A percentile compares a stretch with the other conserved stretches of the same genome.
phyloP scores from a whole-genome alignment of 345 rosid genomes.

The Atalantia buxifolia region DNA sequence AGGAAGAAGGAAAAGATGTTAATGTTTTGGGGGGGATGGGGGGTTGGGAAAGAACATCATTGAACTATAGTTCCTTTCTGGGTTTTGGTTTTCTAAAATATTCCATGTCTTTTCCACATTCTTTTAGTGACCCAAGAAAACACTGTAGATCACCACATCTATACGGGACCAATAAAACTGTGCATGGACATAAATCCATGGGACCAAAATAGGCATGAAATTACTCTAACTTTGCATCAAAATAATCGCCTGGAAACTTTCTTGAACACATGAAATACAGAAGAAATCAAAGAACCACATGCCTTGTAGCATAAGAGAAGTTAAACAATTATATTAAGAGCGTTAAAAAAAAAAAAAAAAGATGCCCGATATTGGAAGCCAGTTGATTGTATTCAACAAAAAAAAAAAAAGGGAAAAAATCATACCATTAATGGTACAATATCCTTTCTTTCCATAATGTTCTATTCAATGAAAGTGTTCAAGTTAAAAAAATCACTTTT shows the following conservation, averaged over 20 bases:
- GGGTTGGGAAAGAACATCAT: not conserved
- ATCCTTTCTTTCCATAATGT: not conserved
- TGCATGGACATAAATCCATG: not conserved
- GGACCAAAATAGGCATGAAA: constrained; percentile 17
- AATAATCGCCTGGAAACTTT: not conserved
- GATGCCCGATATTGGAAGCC: not conserved
- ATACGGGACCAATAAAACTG: not conserved
- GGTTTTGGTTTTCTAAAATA: not conserved
- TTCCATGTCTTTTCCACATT: not conserved
- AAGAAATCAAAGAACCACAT: not conserved
- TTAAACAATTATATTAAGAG: not conserved
- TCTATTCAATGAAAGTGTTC: too few relatives aligned
- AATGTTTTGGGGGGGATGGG: not conserved
- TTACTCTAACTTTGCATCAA: constrained; percentile 10
- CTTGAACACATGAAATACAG: not conserved
- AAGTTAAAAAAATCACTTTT: too few relatives aligned
- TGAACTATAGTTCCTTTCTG: not conserved
- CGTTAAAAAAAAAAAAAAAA: not conserved
- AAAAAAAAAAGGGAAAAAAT: not conserved
- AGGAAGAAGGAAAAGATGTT: not conserved
- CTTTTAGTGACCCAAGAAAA: constrained; percentile 2
- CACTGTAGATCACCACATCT: not conserved
- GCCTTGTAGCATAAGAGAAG: not conserved
- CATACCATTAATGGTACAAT: not conserved
- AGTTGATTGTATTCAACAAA: not conserved